Percentiles rank a stretch among this genome's conserved stretches.
phyloP scores from a whole-genome alignment of 129 eudicot species.

The Pseudognaphalium luteoalbum region DNA sequence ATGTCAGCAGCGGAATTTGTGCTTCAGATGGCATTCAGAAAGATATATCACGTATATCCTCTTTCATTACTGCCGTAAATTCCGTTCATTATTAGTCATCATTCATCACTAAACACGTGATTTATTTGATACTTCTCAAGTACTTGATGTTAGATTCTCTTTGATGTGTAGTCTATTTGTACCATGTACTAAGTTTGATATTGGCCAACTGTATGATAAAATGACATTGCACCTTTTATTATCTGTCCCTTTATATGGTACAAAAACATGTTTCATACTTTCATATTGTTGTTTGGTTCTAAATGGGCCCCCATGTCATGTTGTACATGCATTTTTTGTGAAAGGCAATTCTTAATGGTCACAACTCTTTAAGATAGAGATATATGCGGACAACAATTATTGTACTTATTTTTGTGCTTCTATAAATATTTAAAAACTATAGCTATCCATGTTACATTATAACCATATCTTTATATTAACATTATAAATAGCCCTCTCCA shows the following conservation, averaged over 20 bases:
- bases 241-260: constrained; percentile 18
- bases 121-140: constrained; percentile 7
- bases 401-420: constrained; percentile 19
- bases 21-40: constrained; percentile 81
- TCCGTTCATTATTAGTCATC: constrained; percentile 49
- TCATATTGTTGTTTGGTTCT: constrained; percentile 16
- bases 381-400: constrained; percentile 16
- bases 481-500: constrained; percentile 22
- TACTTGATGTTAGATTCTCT: background rate
- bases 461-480: constrained; percentile 13
- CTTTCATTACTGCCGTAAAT: constrained; percentile 71
- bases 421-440: background rate
- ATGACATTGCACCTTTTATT: constrained; percentile 10
- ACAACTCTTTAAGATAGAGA: constrained; percentile 1
- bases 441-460: constrained; percentile 19
- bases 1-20: constrained; percentile 97
- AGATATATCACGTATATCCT: constrained; percentile 59
- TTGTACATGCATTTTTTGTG: background rate
- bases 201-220: constrained; percentile 1
- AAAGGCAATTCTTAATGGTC: constrained; percentile 14
- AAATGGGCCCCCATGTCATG: background rate
- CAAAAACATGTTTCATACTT: constrained; percentile 25
- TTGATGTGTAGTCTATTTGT: background rate
- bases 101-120: background rate
- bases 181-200: constrained; percentile 1